Conservation (phyloP, 371 early-diverging fungal species). For the Lichtheimia ornata region DNA sequence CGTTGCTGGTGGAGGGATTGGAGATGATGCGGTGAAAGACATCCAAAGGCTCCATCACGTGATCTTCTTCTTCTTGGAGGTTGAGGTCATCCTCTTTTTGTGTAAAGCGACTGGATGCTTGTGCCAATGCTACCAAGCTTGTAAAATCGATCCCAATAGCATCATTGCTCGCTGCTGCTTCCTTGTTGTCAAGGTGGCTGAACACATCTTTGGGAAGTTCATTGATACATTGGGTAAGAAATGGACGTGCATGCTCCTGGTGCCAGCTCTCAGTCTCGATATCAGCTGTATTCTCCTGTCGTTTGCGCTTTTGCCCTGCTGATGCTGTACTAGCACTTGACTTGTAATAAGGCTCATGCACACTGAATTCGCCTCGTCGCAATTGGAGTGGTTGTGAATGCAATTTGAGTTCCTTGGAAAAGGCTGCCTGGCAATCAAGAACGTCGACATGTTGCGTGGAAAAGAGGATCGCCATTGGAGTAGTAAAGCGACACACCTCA, state of each 20-base stretch:
- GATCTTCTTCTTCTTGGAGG: background rate
- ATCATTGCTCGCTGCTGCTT: constrained; percentile 10
- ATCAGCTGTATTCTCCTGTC: constrained; percentile 21
- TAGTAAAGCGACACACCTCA: too few species aligned
- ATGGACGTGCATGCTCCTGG: constrained; percentile 16
- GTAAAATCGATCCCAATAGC: constrained; percentile 26
- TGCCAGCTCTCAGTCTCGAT: constrained; percentile 30
- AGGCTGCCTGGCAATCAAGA: constrained; percentile 12
- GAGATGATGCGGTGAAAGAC: constrained; percentile 28
- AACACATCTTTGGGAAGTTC: too few species aligned
- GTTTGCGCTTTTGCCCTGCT: constrained; percentile 22
- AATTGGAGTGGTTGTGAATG: constrained; percentile 4
- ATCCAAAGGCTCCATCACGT: constrained; percentile 30
- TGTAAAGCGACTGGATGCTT: constrained; percentile 20
- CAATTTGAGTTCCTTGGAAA: constrained; percentile 1
- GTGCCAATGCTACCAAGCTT: constrained; percentile 29
- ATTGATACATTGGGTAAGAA: constrained; percentile 1
- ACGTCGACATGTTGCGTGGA: background rate
- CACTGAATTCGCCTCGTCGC: constrained; percentile 33
- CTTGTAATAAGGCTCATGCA: constrained; percentile 36
- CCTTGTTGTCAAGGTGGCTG: constrained; percentile 11
- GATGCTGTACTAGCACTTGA: constrained; percentile 1
- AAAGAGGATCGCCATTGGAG: background rate
- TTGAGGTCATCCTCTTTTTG: constrained; percentile 2
- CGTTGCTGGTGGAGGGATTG: constrained; percentile 13